Evolutionary conservation across 1,284 basidiomycete genomes (phyloP), one percentile per base, ranked within the genome.

Genomic region (Amylostereum chailletii): DNA sequence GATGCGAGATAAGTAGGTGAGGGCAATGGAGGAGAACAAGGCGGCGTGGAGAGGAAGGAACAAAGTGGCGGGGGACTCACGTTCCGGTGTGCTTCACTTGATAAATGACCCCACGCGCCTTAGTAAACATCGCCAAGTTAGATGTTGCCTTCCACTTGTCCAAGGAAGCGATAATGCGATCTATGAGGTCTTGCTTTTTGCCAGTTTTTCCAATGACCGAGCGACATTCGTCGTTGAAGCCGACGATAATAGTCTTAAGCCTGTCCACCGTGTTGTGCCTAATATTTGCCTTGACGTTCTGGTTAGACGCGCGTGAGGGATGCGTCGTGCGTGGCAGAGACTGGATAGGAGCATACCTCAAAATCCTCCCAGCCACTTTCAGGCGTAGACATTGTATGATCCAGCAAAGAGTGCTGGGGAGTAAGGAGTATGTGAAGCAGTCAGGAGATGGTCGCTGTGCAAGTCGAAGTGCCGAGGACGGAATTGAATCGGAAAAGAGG

Each of bases 171-270:
- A 72, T 65, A 53, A 88, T 81, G 52, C 82, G 75, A 61, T 89
- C 81, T 60, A 91, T 89, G 43, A 91, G 75, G 31, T 90, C 87
- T 56, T 86, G 81, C 62, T 92, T 92, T 69, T 85, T 88, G 34
- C 89, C 89, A n/a, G 83, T 75, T 65, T 86, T 86, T 47, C 77
- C 73, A 30, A 90, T 69, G 56, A 77, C 75, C 4, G 78, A 77
- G 46, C 70, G 67, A 60, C 86, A 86, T 60, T 86, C 78, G 40
- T 87, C 82, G 69, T 89, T 89, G 58, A 90, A 71, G 31, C 79
- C 78, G 34, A 69, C 66, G 49, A 91, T 71, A 56, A 90, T 84
- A 58, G 79, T 76, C 65, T 91, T 91, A 56, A 90, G 77, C 63
- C 72, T 79, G 65, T 90, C 89, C 52, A 91, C 86, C 4, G 86